These are phyloP conservation scores for Termitomyces sp. DNA, from an alignment of 768 basidiomycete species.

Conservation along the genomic window DNA sequence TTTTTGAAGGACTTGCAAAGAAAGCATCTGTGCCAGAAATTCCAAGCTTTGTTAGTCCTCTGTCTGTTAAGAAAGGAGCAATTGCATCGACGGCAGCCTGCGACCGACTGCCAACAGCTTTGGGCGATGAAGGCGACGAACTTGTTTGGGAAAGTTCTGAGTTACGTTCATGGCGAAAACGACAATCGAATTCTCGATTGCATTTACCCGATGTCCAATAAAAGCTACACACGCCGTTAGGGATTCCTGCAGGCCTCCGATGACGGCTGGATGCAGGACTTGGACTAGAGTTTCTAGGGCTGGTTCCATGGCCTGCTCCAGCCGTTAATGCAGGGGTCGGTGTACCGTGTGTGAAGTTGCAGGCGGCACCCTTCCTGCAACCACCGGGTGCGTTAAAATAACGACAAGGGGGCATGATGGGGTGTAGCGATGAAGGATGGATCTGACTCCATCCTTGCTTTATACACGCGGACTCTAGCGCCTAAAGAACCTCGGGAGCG, in stretches of 20 bases:
- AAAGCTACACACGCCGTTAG: conserved; percentile 39
- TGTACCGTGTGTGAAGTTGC: conserved; percentile 28
- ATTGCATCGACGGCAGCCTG: conserved; percentile 21
- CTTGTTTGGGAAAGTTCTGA: conserved; percentile 1
- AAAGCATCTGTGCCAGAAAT: conserved; percentile 41
- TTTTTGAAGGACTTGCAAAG: conserved; percentile 28
- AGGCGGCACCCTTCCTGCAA: conserved; percentile 40
- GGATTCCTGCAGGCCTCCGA: conserved; percentile 13
- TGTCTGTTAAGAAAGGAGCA: conserved; percentile 41
- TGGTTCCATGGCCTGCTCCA: conserved; percentile 6
- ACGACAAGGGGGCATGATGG: conserved; percentile 27
- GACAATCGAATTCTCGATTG: conserved; percentile 42
- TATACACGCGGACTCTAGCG: conserved; percentile 2
- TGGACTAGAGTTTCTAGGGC: neutral
- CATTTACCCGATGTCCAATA: conserved; percentile 49
- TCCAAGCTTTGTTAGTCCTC: conserved; percentile 40
- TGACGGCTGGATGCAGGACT: conserved; percentile 4
- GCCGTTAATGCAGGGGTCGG: conserved; percentile 2
- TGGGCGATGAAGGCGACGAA: neutral
- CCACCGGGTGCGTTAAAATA: conserved; percentile 41
- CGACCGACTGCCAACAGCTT: neutral
- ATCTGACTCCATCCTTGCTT: neutral
- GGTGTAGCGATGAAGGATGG: conserved; percentile 5
- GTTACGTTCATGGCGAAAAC: conserved; percentile 31
- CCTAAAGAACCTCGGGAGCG: conserved; percentile 7